Evolutionary conservation across 2,329 filamentous ascomycete species (phyloP), one percentile per base, ranked within the genome.

Genomic region (Colletotrichum godetiae): DNA sequence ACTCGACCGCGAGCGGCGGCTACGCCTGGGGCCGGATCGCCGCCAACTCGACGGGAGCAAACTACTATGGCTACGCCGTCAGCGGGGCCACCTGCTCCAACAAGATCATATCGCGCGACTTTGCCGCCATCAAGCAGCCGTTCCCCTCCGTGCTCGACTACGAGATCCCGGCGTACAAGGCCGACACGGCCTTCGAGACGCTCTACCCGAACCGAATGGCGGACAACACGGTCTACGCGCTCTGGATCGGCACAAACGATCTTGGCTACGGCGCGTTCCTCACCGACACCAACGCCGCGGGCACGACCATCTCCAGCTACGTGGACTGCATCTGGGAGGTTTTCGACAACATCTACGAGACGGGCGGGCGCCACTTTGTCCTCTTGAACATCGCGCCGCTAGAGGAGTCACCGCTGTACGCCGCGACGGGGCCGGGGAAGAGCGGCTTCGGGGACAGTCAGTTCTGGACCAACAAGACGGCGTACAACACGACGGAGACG

Each of bases 171-270:
- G 87, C 88, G 1, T 92, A 89, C 79, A 77, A 86, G 73, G 86
- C 86, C 24, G 90, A 92, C 67, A 76, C 84, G 4, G 78, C 80
- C 4, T 85, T 81, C 65, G 79, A 82, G 69, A 79, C 82, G 2
- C 79, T 89, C 5, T 88, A 86, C 75, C 80, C 81, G 0, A 77
- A 85, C 75, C 81, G 86, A 58, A 86, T 84, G 2, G 77, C 87
- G 1, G 82, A 88, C 35, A 90, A 91, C 75, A 94, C 93, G 0
- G 90, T 94, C 2, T 95, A 95, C 78, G 87, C 90, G 1, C 88
- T 95, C 63, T 95, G 92, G 92, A 95, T 95, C 77, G 94, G 94
- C 3, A 95, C 93, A 29, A 96, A 96, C 79, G 94, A 97, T 78
- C 84, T 96, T 11, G 93, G 93, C 27, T 86, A 85, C 69, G 82